Percentiles rank a stretch among this genome's conserved stretches.
Conservation (phyloP, 805 yeast genomes). For the Candida nanaspora region DNA sequence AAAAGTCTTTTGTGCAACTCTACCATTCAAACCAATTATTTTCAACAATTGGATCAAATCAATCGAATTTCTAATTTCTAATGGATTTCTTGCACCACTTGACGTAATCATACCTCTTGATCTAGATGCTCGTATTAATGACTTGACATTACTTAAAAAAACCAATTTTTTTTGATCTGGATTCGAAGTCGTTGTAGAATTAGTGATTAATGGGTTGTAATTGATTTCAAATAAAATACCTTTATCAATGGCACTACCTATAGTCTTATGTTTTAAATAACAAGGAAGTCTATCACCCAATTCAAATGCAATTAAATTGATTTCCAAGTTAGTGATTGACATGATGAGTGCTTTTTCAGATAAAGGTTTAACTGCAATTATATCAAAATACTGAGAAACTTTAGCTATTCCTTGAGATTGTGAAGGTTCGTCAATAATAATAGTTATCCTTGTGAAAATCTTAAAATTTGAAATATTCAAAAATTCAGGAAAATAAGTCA, state of each 20-base stretch:
- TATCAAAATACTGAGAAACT: constrained; percentile 48
- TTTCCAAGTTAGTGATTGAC: constrained; percentile 67
- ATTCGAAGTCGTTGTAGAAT: constrained; percentile 20
- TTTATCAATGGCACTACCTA: constrained; percentile 74
- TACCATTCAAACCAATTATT: constrained; percentile 63
- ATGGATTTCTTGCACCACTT: constrained; percentile 58
- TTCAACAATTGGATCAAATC: constrained; percentile 63
- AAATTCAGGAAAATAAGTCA: constrained; percentile 26
- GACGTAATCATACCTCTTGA: constrained; percentile 72
- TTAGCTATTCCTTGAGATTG: constrained; percentile 59
- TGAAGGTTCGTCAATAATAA: constrained; percentile 69
- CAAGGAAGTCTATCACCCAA: constrained; percentile 60
- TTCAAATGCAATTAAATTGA: constrained; percentile 75
- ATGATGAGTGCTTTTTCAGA: constrained; percentile 73
- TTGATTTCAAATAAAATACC: constrained; percentile 80
- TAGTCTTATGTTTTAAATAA: constrained; percentile 74
- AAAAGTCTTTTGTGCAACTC: constrained; percentile 52
- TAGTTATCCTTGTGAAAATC: constrained; percentile 65
- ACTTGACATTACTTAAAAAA: constrained; percentile 64
- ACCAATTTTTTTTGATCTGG: constrained; percentile 37
- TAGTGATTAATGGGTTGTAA: constrained; percentile 48
- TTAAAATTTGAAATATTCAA: constrained; percentile 31
- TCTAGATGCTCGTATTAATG: constrained; percentile 75
- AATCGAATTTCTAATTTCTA: constrained; percentile 55
- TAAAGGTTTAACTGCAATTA: constrained; percentile 74